A percentile compares a stretch with the other conserved stretches of the same genome.
Conservation (phyloP, 305 asterid genomes). For the Nicotiana rustica region DNA sequence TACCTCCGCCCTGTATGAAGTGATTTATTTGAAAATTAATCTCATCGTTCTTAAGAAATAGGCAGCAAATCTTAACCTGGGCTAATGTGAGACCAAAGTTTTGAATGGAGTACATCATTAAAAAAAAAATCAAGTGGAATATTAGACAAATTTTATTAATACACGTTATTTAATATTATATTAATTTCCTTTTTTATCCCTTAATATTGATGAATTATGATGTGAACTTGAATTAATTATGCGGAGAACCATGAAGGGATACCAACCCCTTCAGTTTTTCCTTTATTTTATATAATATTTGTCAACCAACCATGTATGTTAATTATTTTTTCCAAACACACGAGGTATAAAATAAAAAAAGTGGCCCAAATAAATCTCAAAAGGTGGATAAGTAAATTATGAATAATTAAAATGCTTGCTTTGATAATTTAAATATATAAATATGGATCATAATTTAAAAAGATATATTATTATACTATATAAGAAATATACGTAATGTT, state of each 20-base stretch:
- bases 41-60: no score
- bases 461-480: neutral
- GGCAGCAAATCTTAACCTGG: no score
- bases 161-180: neutral
- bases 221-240: no score
- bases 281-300: neutral
- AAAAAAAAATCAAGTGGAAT: neutral
- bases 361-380: conserved; percentile 28
- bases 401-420: neutral
- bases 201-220: neutral
- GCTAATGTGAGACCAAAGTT: neutral
- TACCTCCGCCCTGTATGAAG: no score
- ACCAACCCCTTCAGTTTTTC: neutral
- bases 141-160: neutral
- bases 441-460: no score
- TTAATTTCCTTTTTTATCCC: neutral
- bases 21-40: no score
- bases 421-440: conserved; percentile 1
- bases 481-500: neutral
- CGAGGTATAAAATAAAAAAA: neutral
- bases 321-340: neutral
- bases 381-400: conserved; percentile 18
- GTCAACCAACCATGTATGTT: neutral
- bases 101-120: neutral
- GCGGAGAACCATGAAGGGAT: no score